These are phyloP conservation scores for Marasmius fiardii DNA, from an alignment of 1,284 basidiomycete species.

Conservation along the genomic window DNA sequence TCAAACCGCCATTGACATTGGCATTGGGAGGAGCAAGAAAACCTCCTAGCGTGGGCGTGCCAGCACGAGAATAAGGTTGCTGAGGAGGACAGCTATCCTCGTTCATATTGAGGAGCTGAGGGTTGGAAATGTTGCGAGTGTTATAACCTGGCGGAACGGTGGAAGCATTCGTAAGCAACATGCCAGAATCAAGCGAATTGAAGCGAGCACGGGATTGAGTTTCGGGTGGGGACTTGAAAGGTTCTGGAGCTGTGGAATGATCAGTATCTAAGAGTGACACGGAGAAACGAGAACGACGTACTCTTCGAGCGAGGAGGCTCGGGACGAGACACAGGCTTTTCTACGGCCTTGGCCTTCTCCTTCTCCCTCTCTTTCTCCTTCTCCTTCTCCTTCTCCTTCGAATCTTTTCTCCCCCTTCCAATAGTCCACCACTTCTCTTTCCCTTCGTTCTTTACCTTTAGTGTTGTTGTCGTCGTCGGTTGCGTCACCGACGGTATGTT, in stretches of 20 bases:
- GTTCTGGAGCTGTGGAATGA: slow-evolving; percentile 41
- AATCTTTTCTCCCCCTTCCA: slow-evolving; percentile 65
- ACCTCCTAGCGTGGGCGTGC: slow-evolving; percentile 34
- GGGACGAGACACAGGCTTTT: slow-evolving; percentile 29
- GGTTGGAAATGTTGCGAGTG: slow-evolving; percentile 9
- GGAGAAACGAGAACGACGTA: slow-evolving; percentile 19
- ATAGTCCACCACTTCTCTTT: slow-evolving; percentile 79
- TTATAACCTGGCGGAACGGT: slow-evolving; percentile 15
- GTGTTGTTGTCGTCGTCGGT: slow-evolving; percentile 15
- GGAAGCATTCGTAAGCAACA: slow-evolving; percentile 38
- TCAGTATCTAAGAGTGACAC: background rate
- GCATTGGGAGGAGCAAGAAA: slow-evolving; percentile 18
- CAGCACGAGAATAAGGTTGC: slow-evolving; percentile 28
- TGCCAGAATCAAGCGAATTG: slow-evolving; percentile 61
- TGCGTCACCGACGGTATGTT: slow-evolving; percentile 40
- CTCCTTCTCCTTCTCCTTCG: slow-evolving; percentile 55
- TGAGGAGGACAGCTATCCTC: background rate
- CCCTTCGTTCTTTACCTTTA: slow-evolving; percentile 41
- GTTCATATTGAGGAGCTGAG: slow-evolving; percentile 2
- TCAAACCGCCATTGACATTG: background rate
- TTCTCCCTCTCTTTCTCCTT: slow-evolving; percentile 42
- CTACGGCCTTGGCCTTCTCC: slow-evolving; percentile 34
- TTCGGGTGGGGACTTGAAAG: slow-evolving; percentile 28
- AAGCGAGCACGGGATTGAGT: slow-evolving; percentile 44
- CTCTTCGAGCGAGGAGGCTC: slow-evolving; percentile 37